Evolutionary conservation across 177 flowering plant species (phyloP).

Genomic region (Tripterygium wilfordii): DNA sequence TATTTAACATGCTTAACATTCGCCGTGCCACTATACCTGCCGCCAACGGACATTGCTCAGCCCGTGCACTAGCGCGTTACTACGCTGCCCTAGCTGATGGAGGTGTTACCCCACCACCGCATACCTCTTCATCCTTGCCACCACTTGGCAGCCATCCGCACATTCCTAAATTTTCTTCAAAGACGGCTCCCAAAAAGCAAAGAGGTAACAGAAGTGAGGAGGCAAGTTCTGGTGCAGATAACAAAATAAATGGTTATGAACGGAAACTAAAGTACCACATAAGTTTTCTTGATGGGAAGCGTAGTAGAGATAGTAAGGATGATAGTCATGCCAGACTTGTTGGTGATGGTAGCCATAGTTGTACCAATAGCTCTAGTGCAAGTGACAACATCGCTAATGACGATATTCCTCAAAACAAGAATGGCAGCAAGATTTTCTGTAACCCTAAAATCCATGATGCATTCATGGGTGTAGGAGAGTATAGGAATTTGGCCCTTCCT

Average conservation of each 20-base stretch:
- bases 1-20: slow-evolving; percentile 58
- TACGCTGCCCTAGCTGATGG: slow-evolving; percentile 82
- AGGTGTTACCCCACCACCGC: slow-evolving; percentile 73
- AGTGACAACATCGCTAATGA: slow-evolving; percentile 4
- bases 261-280: too few relatives aligned
- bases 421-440: slow-evolving; percentile 30
- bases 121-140: slow-evolving; percentile 47
- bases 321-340: too few relatives aligned
- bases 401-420: slow-evolving; percentile 2
- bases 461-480: slow-evolving; percentile 74
- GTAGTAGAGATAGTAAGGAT: too few relatives aligned
- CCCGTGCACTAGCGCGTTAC: slow-evolving; percentile 95
- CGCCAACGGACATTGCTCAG: slow-evolving; percentile 95
- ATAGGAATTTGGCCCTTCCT: slow-evolving; percentile 41
- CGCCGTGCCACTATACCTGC: slow-evolving; percentile 95
- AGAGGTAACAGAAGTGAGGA: too few relatives aligned
- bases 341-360: too few relatives aligned
- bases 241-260: too few relatives aligned
- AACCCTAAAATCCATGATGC: slow-evolving; percentile 71
- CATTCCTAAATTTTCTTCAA: slow-evolving; percentile 67
- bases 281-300: too few relatives aligned
- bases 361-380: slow-evolving; percentile 4
- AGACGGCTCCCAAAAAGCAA: too few relatives aligned
- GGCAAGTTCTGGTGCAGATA: too few relatives aligned
- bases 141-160: slow-evolving; percentile 87